Percentiles rank a stretch among this genome's conserved stretches.
Conservation (phyloP, 768 basidiomycete species). For the Boletus fagicola region DNA sequence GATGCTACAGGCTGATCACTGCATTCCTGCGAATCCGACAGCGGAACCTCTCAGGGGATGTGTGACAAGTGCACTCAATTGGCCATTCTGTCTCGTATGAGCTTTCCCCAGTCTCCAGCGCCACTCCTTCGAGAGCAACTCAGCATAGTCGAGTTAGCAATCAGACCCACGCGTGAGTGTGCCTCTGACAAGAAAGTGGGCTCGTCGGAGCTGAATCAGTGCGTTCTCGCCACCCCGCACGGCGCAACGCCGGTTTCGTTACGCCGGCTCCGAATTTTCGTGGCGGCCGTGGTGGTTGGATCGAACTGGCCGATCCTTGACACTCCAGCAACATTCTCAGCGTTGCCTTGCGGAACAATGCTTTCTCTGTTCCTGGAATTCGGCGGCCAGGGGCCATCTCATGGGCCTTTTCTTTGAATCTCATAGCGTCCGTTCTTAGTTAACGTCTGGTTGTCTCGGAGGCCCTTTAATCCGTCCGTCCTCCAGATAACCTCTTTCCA, state of each 20-base stretch:
- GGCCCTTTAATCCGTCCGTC: background rate
- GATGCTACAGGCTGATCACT: background rate
- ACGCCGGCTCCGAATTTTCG: background rate
- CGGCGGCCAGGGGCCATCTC: background rate
- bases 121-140: background rate
- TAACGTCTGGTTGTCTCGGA: background rate
- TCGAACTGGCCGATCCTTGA: background rate
- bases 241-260: too few relatives aligned
- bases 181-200: background rate
- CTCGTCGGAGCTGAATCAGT: background rate
- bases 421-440: background rate
- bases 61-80: slow-evolving; percentile 7
- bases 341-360: background rate
- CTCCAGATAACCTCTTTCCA: background rate
- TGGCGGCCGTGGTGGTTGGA: background rate
- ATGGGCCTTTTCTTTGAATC: background rate
- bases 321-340: background rate
- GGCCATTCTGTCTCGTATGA: background rate
- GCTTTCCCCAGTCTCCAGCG: background rate
- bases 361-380: background rate
- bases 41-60: slow-evolving; percentile 13
- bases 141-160: background rate
- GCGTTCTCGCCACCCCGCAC: background rate
- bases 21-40: slow-evolving; percentile 10
- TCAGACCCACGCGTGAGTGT: background rate